phyloP scores from a whole-genome alignment of 2,329 filamentous ascomycete genomes.

The Aspergillus aculeatus region DNA sequence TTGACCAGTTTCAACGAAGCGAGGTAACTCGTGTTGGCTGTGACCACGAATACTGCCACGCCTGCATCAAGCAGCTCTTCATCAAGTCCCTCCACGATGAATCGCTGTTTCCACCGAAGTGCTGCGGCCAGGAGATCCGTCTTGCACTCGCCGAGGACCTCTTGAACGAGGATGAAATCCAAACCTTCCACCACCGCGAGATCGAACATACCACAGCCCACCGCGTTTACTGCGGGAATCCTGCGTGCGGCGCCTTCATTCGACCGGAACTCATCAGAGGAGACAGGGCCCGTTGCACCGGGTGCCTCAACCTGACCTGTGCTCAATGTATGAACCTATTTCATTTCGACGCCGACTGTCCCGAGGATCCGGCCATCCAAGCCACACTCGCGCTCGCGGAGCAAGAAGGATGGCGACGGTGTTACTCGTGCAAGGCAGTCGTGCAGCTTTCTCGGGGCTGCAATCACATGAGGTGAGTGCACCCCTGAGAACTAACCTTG shows the following conservation, averaged over 20 bases:
- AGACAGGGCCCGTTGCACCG: not conserved
- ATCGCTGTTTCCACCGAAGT: slow-evolving; percentile 7
- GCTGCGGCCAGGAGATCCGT: slow-evolving; percentile 7
- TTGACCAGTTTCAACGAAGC: not conserved
- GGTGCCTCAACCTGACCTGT: slow-evolving; percentile 1
- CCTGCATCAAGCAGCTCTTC: slow-evolving; percentile 6
- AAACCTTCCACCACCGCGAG: not conserved
- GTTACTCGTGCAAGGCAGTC: not conserved
- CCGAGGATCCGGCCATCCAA: slow-evolving; percentile 1
- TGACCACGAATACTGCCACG: slow-evolving; percentile 1
- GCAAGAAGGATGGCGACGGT: slow-evolving; percentile 1
- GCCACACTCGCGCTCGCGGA: not conserved
- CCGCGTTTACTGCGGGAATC: slow-evolving; percentile 7
- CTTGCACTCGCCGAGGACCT: not conserved
- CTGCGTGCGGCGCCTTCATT: slow-evolving; percentile 1
- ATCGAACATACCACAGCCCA: slow-evolving; percentile 4
- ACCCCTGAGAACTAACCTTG: no score
- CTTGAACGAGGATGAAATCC: not conserved
- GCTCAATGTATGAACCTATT: not conserved
- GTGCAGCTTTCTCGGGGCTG: slow-evolving; percentile 5
- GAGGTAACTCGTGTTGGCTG: not conserved
- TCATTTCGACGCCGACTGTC: slow-evolving; percentile 1
- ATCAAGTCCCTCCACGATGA: slow-evolving; percentile 1
- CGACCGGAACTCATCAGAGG: not conserved
- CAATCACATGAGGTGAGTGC: slow-evolving; percentile 10